Evolutionary conservation across 176 grass and related monocot species (phyloP).

Genomic region (Lolium multiflorum): DNA sequence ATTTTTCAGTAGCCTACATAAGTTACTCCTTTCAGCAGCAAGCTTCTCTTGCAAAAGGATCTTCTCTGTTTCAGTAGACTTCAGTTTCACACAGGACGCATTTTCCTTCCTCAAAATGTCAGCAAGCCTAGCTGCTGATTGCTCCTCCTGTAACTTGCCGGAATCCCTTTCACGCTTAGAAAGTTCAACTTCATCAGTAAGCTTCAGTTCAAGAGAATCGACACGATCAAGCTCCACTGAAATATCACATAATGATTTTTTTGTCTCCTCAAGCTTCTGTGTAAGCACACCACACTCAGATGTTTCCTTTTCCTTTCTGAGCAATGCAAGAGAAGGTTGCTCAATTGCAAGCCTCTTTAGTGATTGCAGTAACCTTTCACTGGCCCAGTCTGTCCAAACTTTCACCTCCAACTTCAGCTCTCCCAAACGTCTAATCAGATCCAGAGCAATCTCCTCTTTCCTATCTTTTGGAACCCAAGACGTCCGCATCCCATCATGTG

Average conservation of each 20-base stretch:
- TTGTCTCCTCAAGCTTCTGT: slow-evolving; percentile 46
- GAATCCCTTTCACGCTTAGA: slow-evolving; percentile 38
- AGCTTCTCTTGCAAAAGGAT: slow-evolving; percentile 43
- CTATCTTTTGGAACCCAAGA: slow-evolving; percentile 46
- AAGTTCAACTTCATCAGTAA: slow-evolving; percentile 30
- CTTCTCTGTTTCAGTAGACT: slow-evolving; percentile 47
- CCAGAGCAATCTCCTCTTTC: slow-evolving; percentile 46
- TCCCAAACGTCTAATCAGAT: slow-evolving; percentile 37
- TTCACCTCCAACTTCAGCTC: slow-evolving; percentile 43
- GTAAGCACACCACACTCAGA: slow-evolving; percentile 31
- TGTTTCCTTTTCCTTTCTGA: slow-evolving; percentile 38
- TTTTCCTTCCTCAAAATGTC: slow-evolving; percentile 38
- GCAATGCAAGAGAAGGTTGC: slow-evolving; percentile 24
- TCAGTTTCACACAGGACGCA: slow-evolving; percentile 10
- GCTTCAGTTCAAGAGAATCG: slow-evolving; percentile 37
- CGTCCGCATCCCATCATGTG: slow-evolving; percentile 39
- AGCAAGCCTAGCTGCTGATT: slow-evolving; percentile 35
- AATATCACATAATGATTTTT: slow-evolving; percentile 40
- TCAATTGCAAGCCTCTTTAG: slow-evolving; percentile 37
- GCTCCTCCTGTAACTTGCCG: slow-evolving; percentile 31
- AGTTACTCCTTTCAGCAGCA: slow-evolving; percentile 45
- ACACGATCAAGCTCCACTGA: slow-evolving; percentile 37
- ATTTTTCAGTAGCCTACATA: slow-evolving; percentile 38
- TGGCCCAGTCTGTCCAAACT: slow-evolving; percentile 50
- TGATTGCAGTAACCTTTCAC: slow-evolving; percentile 51